These are phyloP conservation scores for Erodium texanum DNA, from an alignment of 441 rosid genomes.

Conservation along the genomic window DNA sequence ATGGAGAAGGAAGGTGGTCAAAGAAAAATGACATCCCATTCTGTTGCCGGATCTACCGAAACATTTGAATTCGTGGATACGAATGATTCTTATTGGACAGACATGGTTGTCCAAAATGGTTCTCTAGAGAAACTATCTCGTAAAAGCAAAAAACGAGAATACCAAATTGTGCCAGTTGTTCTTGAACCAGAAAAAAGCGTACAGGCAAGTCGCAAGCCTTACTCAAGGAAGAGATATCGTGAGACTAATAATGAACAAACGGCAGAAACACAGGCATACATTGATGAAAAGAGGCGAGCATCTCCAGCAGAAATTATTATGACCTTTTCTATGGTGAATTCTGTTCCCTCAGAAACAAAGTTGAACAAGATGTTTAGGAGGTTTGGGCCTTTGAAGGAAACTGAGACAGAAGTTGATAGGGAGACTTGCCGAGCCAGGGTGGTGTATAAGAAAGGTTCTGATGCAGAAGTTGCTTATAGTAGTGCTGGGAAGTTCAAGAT, in stretches of 20 bases:
- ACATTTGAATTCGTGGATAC: constrained; percentile 88
- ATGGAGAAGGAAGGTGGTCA: constrained; percentile 36
- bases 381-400: constrained; percentile 78
- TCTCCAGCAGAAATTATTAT: constrained; percentile 74
- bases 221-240: constrained; percentile 50
- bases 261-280: constrained; percentile 39
- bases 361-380: constrained; percentile 76
- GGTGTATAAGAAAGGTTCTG: constrained; percentile 64
- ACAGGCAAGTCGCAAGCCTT: constrained; percentile 47
- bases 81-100: constrained; percentile 95
- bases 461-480: constrained; percentile 74
- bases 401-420: constrained; percentile 66
- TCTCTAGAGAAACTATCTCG: constrained; percentile 63
- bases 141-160: constrained; percentile 31
- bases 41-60: constrained; percentile 37
- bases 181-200: constrained; percentile 32
- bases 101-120: constrained; percentile 77
- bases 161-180: constrained; percentile 44
- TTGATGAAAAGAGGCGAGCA: constrained; percentile 49
- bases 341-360: constrained; percentile 67
- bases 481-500: constrained; percentile 78
- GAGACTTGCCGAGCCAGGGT: constrained; percentile 77
- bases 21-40: constrained; percentile 34
- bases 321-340: constrained; percentile 57
- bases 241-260: constrained; percentile 31